Percentiles rank a stretch among this genome's conserved stretches.
These are phyloP conservation scores for Podila epigama DNA, from an alignment of 192 early-diverging fungal species.

Conservation along the genomic window DNA sequence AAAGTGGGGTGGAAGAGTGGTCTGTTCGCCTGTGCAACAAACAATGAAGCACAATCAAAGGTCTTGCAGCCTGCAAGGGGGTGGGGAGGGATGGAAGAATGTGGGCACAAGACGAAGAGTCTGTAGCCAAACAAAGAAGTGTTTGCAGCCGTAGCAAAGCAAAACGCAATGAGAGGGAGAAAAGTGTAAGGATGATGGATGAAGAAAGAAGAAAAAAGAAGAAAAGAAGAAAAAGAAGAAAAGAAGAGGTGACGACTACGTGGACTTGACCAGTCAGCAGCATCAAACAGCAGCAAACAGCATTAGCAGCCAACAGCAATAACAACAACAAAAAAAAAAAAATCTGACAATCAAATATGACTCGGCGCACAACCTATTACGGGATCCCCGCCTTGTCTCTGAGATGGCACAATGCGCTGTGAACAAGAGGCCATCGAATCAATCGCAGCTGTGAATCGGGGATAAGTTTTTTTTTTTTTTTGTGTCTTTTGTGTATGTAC, in stretches of 20 bases:
- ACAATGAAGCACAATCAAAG: background rate
- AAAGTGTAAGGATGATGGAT: background rate
- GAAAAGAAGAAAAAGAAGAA: background rate
- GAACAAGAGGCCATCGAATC: no score
- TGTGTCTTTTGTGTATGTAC: no score
- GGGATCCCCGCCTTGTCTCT: no score
- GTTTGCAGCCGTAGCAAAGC: background rate
- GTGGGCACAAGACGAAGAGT: background rate
- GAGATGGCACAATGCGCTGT: no score
- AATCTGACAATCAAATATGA: no score
- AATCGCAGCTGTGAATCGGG: no score
- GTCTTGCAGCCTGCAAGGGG: background rate
- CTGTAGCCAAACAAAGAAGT: background rate
- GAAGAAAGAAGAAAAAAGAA: background rate
- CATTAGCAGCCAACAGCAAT: background rate
- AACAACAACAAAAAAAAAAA: no score
- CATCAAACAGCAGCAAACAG: background rate
- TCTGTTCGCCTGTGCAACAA: slow-evolving; percentile 44
- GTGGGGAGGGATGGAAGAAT: background rate
- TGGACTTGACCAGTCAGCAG: no score
- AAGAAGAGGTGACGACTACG: no score
- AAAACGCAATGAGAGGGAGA: background rate
- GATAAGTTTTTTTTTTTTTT: no score
- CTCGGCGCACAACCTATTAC: no score
- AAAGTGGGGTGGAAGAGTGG: slow-evolving; percentile 10